A percentile compares a stretch with the other conserved stretches of the same genome.
These are phyloP conservation scores for Tylopilus rubrobrunneus DNA, from an alignment of 768 basidiomycete species.

Conservation along the genomic window DNA sequence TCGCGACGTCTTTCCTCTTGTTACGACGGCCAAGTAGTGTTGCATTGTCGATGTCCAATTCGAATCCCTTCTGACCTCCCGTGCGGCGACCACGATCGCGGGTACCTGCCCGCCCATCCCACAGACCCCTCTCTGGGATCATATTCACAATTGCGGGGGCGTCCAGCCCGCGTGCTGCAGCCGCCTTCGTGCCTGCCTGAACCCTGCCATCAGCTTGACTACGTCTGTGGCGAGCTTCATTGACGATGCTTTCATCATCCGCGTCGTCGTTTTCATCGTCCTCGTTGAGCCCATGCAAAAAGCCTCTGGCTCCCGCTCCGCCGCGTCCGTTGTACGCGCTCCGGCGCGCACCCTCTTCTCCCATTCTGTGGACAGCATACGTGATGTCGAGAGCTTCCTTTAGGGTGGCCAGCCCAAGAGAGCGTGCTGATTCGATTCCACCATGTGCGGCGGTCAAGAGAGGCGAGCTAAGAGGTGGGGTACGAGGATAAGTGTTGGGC, in stretches of 20 bases:
- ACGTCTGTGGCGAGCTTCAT: slow-evolving; percentile 43
- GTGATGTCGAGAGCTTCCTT: slow-evolving; percentile 99
- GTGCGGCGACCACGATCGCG: slow-evolving; percentile 50
- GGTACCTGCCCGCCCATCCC: slow-evolving; percentile 68
- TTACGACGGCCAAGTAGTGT: slow-evolving; percentile 79
- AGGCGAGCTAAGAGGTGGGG: slow-evolving; percentile 76
- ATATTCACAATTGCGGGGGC: slow-evolving; percentile 10
- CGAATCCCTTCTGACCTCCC: slow-evolving; percentile 48
- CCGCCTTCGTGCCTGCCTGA: slow-evolving; percentile 7
- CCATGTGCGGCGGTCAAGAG: slow-evolving; percentile 77
- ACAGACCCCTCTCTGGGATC: slow-evolving; percentile 26
- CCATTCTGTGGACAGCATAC: slow-evolving; percentile 98
- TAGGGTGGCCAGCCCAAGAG: slow-evolving; percentile 87
- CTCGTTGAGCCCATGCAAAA: slow-evolving; percentile 85
- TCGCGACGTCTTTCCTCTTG: slow-evolving; percentile 34
- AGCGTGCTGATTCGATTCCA: slow-evolving; percentile 70
- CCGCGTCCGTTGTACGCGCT: slow-evolving; percentile 77
- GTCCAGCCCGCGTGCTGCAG: slow-evolving; percentile 9
- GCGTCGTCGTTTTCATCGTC: slow-evolving; percentile 75
- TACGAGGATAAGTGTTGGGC: slow-evolving; percentile 45
- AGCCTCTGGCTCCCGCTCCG: slow-evolving; percentile 73
- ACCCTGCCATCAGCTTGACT: slow-evolving; percentile 27
- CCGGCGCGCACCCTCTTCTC: slow-evolving; percentile 90
- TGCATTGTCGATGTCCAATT: slow-evolving; percentile 82
- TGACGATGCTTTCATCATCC: slow-evolving; percentile 45